Percentiles rank a stretch among this genome's conserved stretches.
These are phyloP conservation scores for Ramularia collo-cygni DNA, from an alignment of 2,329 filamentous ascomycete species.

Conservation along the genomic window DNA sequence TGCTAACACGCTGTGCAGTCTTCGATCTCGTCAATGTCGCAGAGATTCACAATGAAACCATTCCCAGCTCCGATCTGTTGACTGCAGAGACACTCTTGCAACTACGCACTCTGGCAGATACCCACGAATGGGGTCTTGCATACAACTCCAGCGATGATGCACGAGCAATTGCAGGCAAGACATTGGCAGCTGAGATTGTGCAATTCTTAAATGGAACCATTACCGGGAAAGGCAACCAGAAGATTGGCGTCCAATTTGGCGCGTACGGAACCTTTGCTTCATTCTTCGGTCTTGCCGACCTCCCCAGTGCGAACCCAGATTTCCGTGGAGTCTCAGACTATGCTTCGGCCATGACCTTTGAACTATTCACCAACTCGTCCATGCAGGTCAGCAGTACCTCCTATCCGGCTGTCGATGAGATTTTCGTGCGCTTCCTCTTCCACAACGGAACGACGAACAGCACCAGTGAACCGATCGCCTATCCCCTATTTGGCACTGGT, in stretches of 20 bases:
- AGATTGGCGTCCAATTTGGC: slow-evolving; percentile 52
- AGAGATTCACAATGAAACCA: slow-evolving; percentile 55
- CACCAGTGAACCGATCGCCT: slow-evolving; percentile 42
- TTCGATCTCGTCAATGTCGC: slow-evolving; percentile 59
- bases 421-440: slow-evolving; percentile 56
- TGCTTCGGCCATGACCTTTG: slow-evolving; percentile 73
- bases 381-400: slow-evolving; percentile 36
- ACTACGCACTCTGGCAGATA: slow-evolving; percentile 66
- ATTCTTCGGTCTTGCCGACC: slow-evolving; percentile 54
- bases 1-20: slow-evolving; percentile 30
- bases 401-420: slow-evolving; percentile 36
- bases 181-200: slow-evolving; percentile 42
- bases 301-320: slow-evolving; percentile 45
- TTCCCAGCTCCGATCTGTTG: slow-evolving; percentile 52
- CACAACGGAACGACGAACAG: slow-evolving; percentile 53
- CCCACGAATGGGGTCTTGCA: slow-evolving; percentile 74
- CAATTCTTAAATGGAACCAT: slow-evolving; percentile 40
- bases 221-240: slow-evolving; percentile 31
- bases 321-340: slow-evolving; percentile 81
- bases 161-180: slow-evolving; percentile 42
- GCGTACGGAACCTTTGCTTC: slow-evolving; percentile 55
- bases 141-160: slow-evolving; percentile 58
- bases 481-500: slow-evolving; percentile 54
- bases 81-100: slow-evolving; percentile 53
- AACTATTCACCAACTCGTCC: slow-evolving; percentile 53